phyloP scores from a whole-genome alignment of 2,329 filamentous ascomycete species.

The Cordyceps javanica region DNA sequence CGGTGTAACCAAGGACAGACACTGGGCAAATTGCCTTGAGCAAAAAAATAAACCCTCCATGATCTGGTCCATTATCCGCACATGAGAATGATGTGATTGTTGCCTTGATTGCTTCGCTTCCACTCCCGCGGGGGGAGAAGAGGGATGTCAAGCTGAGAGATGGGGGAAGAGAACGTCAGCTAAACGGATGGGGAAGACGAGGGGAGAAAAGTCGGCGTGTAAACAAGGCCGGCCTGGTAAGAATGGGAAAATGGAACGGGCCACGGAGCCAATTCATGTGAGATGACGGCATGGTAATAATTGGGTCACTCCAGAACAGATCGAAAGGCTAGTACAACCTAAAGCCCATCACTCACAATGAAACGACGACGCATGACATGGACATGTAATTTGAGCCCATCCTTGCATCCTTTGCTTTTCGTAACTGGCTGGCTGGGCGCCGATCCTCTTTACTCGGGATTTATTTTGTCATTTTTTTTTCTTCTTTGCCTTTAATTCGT shows the following conservation, averaged over 20 bases:
- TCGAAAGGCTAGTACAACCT: neutral
- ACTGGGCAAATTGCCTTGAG: neutral
- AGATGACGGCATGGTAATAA: constrained; percentile 3
- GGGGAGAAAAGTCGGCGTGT: neutral
- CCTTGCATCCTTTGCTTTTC: neutral
- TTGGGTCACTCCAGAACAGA: neutral
- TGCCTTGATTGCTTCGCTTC: neutral
- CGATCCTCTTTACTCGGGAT: neutral
- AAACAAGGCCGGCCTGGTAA: neutral
- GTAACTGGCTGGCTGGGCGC: neutral
- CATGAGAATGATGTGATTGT: neutral
- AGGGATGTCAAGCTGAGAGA: neutral
- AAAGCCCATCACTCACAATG: neutral
- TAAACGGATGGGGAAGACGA: neutral
- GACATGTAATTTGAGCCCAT: too few species aligned
- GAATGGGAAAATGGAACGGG: neutral
- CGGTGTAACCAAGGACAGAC: neutral
- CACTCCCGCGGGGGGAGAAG: neutral
- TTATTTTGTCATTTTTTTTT: too few species aligned
- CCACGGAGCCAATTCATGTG: neutral
- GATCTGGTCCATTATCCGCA: neutral
- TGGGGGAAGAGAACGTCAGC: neutral
- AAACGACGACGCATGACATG: neutral
- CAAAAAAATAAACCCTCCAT: too few species aligned
- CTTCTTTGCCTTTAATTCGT: neutral